Evolutionary conservation across 805 yeast species (phyloP).

Genomic region (Wickerhamiella qilinensis): DNA sequence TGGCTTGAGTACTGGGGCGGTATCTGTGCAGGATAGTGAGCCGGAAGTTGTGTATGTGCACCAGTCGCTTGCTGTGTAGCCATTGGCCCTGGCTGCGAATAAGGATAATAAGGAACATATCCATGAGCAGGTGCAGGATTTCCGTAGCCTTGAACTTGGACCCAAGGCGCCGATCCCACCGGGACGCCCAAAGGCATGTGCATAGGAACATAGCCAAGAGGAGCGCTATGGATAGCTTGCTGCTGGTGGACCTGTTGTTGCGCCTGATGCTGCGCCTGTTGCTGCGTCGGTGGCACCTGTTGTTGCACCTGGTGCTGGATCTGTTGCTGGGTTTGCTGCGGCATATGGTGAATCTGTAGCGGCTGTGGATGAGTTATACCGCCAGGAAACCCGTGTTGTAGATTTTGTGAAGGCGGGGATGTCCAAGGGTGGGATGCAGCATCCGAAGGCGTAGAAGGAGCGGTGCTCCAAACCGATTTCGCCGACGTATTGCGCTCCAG

Average conservation of each 20-base stretch:
- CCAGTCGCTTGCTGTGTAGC: neutral
- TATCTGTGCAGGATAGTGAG: neutral
- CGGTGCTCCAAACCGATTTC: too few species aligned
- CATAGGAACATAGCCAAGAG: neutral
- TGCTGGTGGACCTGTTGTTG: neutral
- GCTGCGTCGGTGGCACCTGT: slow-evolving; percentile 1
- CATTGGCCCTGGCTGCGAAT: neutral
- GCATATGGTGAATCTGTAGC: neutral
- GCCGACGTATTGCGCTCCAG: too few species aligned
- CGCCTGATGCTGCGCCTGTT: neutral
- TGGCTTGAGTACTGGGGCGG: neutral
- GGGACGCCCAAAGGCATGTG: neutral
- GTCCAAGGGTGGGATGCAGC: too few species aligned
- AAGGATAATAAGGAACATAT: neutral
- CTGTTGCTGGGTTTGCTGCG: neutral
- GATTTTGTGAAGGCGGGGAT: too few species aligned
- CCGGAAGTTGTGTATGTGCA: neutral
- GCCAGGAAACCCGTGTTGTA: too few species aligned
- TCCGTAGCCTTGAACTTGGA: neutral
- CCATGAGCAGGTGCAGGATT: neutral
- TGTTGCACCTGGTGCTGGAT: slow-evolving; percentile 1
- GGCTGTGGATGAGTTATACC: too few species aligned
- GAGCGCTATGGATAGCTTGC: neutral
- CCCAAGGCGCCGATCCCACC: neutral
- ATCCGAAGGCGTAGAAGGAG: too few species aligned